Conservation (phyloP, 768 basidiomycete species). For the Pholiota molesta region DNA sequence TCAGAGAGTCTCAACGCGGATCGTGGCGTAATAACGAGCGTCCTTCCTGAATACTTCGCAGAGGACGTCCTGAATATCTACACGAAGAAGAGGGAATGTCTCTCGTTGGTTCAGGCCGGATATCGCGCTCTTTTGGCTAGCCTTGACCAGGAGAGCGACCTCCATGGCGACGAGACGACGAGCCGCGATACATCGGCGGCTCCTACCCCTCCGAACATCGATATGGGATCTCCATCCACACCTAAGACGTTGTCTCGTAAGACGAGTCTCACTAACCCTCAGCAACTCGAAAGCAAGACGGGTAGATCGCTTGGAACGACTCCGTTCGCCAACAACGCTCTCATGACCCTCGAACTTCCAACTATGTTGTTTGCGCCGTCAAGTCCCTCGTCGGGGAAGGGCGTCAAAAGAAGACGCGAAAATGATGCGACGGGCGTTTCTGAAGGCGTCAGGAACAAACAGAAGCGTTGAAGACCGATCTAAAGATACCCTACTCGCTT, state of each 20-base stretch:
- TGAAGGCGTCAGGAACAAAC: background rate
- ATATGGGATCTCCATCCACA: background rate
- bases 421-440: background rate
- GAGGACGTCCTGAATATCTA: slow-evolving; percentile 71
- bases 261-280: background rate
- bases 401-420: slow-evolving; percentile 1
- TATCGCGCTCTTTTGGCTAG: slow-evolving; percentile 49
- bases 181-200: background rate
- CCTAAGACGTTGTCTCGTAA: background rate
- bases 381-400: background rate
- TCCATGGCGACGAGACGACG: background rate
- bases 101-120: slow-evolving; percentile 65
- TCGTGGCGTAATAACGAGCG: slow-evolving; percentile 59
- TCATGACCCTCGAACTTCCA: slow-evolving; percentile 2
- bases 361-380: background rate
- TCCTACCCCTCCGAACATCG: background rate
- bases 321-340: slow-evolving; percentile 7
- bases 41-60: slow-evolving; percentile 64
- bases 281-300: background rate
- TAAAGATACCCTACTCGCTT: background rate
- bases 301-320: background rate
- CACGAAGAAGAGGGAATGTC: slow-evolving; percentile 58
- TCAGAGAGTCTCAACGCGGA: slow-evolving; percentile 46
- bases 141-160: slow-evolving; percentile 14
- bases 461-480: background rate